Evolutionary conservation across 306 rosid genomes (phyloP), one percentile per base, ranked within the genome.

Genomic region (Casuarina glauca): DNA sequence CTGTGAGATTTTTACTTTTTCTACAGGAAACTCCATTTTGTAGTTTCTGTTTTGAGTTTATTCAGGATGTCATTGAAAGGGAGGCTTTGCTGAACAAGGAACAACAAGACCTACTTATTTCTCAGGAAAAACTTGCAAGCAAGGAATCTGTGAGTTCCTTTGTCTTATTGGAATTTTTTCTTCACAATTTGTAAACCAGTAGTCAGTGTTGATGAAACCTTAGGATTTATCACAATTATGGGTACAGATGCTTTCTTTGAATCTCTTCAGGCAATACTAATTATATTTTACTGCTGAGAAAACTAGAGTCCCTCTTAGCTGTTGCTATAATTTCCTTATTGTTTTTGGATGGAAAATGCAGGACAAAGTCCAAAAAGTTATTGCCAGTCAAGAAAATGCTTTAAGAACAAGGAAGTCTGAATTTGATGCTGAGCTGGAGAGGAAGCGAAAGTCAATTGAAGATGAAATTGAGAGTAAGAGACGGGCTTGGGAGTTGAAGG

Each of bases 401-500:
- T 69, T 88, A 82, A 86, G 85, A 78, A 77, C 85, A 69, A 88
- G 84, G 81, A 88, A 88, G 79, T 68, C 78, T 72, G 90, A 87
- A 53, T 86, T 92, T 83, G 99, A 93, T 80, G 80, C 85, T 67
- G 97, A 93, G 88, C 82, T 95, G 81, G 88, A 91, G 71, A 70
- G 67, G 79, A 88, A 74, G 83, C 80, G 84, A 42, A 95, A 93
- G 80, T 32, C 60, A 16, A 88, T 87, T 86, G 97, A 93, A 82
- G 86, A 87, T 72, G 97, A 95, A 82, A 88, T 95, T 83, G 97
- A 89, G 78, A 50, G 88, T 46, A 92, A 88, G 86, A 88, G 94
- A 85, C 83, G 97, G 79, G 92, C 97, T 63, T 95, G 99, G 99
- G 99, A 95, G 87, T 87, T 95, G 84, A 90, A 87, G 85, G 99